Percentiles rank a stretch among this genome's conserved stretches.
Evolutionary conservation across 169 alveolate species (phyloP).

Genomic region (Nephromyces sp.): DNA sequence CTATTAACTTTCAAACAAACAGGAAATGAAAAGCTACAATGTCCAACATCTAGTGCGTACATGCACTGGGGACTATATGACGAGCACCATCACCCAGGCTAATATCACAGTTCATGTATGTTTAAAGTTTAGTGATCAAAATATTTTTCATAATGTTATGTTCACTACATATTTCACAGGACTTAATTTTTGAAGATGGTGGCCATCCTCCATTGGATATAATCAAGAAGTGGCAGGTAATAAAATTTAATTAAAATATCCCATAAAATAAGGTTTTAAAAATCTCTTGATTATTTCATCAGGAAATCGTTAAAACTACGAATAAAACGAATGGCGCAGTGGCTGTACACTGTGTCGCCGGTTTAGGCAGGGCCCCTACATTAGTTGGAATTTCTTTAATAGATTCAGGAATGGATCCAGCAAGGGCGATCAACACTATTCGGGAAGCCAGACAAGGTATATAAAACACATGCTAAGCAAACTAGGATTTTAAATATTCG

Average conservation of each 20-base stretch:
- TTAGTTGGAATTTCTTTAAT: slow-evolving; percentile 77
- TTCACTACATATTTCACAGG: slow-evolving; percentile 39
- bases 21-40: slow-evolving; percentile 59
- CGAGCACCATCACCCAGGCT: slow-evolving; percentile 37
- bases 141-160: background rate
- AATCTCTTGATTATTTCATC: slow-evolving; percentile 19
- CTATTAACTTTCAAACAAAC: no score
- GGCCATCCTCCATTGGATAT: slow-evolving; percentile 77
- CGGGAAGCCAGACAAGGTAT: slow-evolving; percentile 69
- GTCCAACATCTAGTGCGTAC: slow-evolving; percentile 78
- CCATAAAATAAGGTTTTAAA: slow-evolving; percentile 40
- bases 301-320: slow-evolving; percentile 8
- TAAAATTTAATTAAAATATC: background rate
- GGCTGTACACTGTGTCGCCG: slow-evolving; percentile 88
- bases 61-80: slow-evolving; percentile 70
- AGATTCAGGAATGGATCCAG: slow-evolving; percentile 75
- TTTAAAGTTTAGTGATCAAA: background rate
- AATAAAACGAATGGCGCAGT: slow-evolving; percentile 51
- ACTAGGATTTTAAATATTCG: no score
- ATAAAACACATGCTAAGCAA: no score
- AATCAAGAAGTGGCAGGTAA: slow-evolving; percentile 59
- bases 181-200: slow-evolving; percentile 74
- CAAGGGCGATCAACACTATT: slow-evolving; percentile 71
- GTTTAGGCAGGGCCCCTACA: slow-evolving; percentile 84
- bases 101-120: slow-evolving; percentile 51